Base-by-base conservation (phyloP, 192 early-diverging fungal genomes). In the Paraglomus brasilianum region DNA sequence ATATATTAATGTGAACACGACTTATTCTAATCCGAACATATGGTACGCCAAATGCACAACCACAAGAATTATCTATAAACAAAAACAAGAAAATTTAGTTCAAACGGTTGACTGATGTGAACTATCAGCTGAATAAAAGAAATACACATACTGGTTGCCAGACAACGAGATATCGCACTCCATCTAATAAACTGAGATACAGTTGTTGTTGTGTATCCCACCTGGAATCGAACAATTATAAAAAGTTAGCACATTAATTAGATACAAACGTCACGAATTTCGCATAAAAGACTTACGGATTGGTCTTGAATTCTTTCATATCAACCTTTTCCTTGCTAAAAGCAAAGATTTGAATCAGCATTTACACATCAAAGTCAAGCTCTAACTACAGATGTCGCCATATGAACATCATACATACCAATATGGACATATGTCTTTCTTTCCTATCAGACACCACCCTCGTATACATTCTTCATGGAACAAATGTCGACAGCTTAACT, bases 191-290 rank as follows among this genome's bases (percentile, higher is more conserved):
- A 56, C 82, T 86, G 14, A 86, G 69, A 46, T 86, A 86, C 15
- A 86, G 75, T 52, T 86, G 85, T 63, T 86, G 85, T 39, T 83
- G 83, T 10, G 85, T 86, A 65, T 86, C 85, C 85, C 85, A 86
- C 64, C 80, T 81, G 50, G 41, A 69, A 64, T 44, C 41, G 36
- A 42, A 68, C 52, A n/a, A n/a, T n/a, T n/a, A 7, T 10, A 57
- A 30, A 7, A 58, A 8, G 30, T 66, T 44, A 17, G 47, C 21
- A 38, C 48, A 14, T 51, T 22, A 51, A 39, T 68, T 38, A 11
- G 30, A 30, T 30, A 30, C 30, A 30, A 8, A 39, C 2, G 5
- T 8, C 3, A 71, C 21, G 5, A 36, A 7, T 40, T 68, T 43
- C 13, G 40, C 36, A 45, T 15, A 22, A 21, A 49, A 45, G 40